Conservation (phyloP, 148 eudicot genomes). For the Fagopyrum homotropicum region DNA sequence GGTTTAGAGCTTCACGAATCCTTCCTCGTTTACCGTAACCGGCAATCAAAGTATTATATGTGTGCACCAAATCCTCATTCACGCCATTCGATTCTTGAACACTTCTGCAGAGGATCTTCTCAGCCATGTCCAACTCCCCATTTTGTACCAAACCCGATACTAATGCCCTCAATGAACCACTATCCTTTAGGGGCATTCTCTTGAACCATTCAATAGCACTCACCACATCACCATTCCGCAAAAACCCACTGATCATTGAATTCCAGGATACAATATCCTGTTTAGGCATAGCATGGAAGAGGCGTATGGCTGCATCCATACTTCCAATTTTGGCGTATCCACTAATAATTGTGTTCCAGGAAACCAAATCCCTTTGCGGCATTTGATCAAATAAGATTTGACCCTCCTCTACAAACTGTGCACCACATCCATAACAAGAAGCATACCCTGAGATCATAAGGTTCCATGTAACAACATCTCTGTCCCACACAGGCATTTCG, state of each 20-base stretch:
- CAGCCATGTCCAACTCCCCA: constrained; percentile 34
- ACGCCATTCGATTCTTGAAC: constrained; percentile 13
- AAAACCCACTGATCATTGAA: constrained; percentile 41
- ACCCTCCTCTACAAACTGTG: constrained; percentile 33
- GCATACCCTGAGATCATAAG: constrained; percentile 45
- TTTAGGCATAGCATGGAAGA: constrained; percentile 35
- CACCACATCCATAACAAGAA: constrained; percentile 28
- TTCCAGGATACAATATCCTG: constrained; percentile 46
- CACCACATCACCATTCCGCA: constrained; percentile 34
- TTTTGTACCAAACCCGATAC: constrained; percentile 40
- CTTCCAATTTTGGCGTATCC: constrained; percentile 45
- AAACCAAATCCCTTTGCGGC: constrained; percentile 37
- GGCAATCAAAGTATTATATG: constrained; percentile 51
- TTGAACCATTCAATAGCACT: constrained; percentile 43
- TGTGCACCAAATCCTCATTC: constrained; percentile 30
- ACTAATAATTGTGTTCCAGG: constrained; percentile 51
- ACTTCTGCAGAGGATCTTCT: constrained; percentile 22
- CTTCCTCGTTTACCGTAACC: constrained; percentile 49
- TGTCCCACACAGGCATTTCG: constrained; percentile 36
- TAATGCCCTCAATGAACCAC: constrained; percentile 37
- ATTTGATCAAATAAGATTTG: constrained; percentile 38
- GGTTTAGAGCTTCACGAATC: constrained; percentile 32
- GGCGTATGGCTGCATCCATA: constrained; percentile 38
- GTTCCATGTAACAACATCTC: constrained; percentile 46
- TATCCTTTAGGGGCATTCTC: constrained; percentile 34